phyloP scores from a whole-genome alignment of 1,284 basidiomycete genomes.

The Sporisorium reilianum region DNA sequence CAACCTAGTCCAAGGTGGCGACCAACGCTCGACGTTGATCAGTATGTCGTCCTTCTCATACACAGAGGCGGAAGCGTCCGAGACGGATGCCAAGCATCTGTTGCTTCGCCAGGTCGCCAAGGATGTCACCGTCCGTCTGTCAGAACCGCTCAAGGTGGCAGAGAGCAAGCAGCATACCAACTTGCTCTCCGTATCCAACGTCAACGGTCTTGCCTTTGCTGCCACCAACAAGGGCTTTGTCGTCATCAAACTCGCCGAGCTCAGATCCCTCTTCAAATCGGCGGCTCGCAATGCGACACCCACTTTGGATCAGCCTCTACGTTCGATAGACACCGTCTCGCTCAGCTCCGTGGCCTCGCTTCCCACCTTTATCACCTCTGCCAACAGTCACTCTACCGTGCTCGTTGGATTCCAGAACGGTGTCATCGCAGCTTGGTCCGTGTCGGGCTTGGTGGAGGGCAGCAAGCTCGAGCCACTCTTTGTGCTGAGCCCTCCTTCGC shows the following conservation, averaged over 20 bases:
- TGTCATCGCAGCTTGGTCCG: conserved; percentile 51
- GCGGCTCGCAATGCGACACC: conserved; percentile 48
- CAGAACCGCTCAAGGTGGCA: conserved; percentile 50
- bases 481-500: conserved; percentile 42
- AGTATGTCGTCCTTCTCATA: conserved; percentile 17
- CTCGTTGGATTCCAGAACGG: conserved; percentile 56
- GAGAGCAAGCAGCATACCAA: conserved; percentile 52
- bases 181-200: conserved; percentile 70
- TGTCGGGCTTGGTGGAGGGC: conserved; percentile 30
- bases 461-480: conserved; percentile 38
- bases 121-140: conserved; percentile 63
- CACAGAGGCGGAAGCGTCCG: conserved; percentile 29
- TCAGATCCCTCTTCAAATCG: conserved; percentile 45
- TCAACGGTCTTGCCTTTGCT: conserved; percentile 69
- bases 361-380: conserved; percentile 50
- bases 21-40: background rate
- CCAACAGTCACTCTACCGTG: conserved; percentile 35
- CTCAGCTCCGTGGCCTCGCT: conserved; percentile 26
- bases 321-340: conserved; percentile 32
- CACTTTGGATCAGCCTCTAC: conserved; percentile 23
- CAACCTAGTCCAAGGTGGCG: background rate
- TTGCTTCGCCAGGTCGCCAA: conserved; percentile 60
- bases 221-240: conserved; percentile 69
- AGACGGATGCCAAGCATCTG: conserved; percentile 71
- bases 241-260: conserved; percentile 61